These are phyloP conservation scores for Bullera alba DNA, from an alignment of 768 basidiomycete species.

Conservation along the genomic window DNA sequence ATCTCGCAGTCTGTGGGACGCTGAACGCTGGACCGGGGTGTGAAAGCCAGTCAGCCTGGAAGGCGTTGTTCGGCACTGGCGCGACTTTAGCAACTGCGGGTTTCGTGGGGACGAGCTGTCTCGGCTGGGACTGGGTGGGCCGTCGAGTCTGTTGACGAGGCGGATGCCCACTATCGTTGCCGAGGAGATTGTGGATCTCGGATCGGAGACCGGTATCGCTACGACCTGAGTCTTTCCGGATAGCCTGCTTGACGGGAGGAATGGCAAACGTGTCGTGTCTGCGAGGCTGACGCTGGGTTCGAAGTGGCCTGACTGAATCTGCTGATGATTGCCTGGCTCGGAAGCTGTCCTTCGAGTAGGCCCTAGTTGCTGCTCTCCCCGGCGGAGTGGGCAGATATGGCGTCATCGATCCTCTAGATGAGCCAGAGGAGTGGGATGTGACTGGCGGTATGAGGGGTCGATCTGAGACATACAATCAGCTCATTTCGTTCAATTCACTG, in stretches of 20 bases:
- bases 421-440: neutral
- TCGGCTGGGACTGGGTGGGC: neutral
- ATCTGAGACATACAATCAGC: conserved; percentile 8
- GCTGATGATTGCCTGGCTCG: neutral
- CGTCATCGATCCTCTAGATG: neutral
- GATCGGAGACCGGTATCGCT: neutral
- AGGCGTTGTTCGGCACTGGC: neutral
- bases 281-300: neutral
- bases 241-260: neutral
- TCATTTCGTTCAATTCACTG: neutral
- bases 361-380: neutral
- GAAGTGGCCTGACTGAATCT: neutral
- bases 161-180: neutral
- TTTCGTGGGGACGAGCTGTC: neutral
- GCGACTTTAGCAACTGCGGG: neutral
- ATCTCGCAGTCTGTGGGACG: conserved; percentile 4
- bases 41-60: conserved; percentile 15
- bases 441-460: conserved; percentile 15
- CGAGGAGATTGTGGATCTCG: neutral
- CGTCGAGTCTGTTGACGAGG: neutral
- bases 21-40: neutral
- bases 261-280: neutral
- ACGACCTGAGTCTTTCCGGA: neutral
- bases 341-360: neutral
- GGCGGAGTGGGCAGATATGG: conserved; percentile 9